Evolutionary conservation across 257 asterid species (phyloP).

Genomic region (Catharanthus roseus): DNA sequence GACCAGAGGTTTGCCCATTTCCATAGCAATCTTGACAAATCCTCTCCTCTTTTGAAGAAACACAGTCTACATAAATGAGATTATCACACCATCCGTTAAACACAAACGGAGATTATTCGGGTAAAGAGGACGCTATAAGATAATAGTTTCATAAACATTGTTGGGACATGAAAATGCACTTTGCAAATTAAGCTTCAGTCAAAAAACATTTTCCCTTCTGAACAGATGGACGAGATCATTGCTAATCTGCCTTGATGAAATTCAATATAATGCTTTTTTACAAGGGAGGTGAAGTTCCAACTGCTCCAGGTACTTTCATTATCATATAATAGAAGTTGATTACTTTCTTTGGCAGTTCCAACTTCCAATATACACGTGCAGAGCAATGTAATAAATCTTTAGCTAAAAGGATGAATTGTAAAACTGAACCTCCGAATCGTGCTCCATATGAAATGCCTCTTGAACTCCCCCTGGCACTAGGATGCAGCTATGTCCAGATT

Average conservation of each 20-base stretch:
- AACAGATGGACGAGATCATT: background rate
- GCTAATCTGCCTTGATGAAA: background rate
- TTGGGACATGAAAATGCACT: background rate
- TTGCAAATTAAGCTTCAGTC: background rate
- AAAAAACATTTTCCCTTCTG: background rate
- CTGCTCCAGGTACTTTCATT: background rate
- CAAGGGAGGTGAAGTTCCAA: background rate
- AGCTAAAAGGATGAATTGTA: conserved; percentile 11
- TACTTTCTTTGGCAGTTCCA: background rate
- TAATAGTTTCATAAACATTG: background rate
- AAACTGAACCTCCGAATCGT: conserved; percentile 67
- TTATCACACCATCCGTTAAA: conserved; percentile 18
- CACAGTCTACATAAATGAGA: conserved; percentile 44
- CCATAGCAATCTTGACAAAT: conserved; percentile 83
- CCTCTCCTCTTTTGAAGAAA: conserved; percentile 67
- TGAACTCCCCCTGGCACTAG: conserved; percentile 94
- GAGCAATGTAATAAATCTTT: background rate
- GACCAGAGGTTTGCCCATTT: conserved; percentile 85
- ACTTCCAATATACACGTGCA: too few relatives aligned
- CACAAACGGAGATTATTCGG: background rate
- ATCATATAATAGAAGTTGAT: background rate
- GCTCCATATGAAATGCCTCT: conserved; percentile 81
- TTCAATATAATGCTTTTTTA: background rate
- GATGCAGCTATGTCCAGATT: conserved; percentile 81
- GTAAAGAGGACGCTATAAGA: background rate